A percentile compares a stretch with the other conserved stretches of the same genome.
phyloP scores from a whole-genome alignment of 164 flowering plant species.

The Sedum album region DNA sequence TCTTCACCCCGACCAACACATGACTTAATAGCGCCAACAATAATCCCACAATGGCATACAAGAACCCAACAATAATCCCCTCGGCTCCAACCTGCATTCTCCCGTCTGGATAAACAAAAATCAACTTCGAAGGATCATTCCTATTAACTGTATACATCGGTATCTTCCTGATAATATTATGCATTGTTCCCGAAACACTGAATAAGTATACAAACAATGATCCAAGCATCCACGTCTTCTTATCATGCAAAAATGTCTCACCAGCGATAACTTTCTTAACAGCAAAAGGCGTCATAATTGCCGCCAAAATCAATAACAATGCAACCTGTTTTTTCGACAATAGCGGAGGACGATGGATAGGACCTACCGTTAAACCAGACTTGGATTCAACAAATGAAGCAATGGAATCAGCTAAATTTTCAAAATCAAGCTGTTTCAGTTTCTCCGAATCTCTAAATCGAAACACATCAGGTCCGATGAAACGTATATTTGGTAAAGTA shows the following conservation, averaged over 20 bases:
- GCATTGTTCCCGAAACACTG: constrained; percentile 93
- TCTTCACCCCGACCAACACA: constrained; percentile 49
- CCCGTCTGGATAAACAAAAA: constrained; percentile 82
- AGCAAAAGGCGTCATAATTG: constrained; percentile 42
- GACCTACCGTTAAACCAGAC: constrained; percentile 50
- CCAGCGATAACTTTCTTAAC: constrained; percentile 50
- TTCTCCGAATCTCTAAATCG: constrained; percentile 36
- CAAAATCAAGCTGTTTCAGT: constrained; percentile 61
- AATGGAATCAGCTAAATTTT: constrained; percentile 70
- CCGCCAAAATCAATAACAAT: constrained; percentile 14
- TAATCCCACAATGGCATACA: constrained; percentile 65
- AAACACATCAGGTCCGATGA: constrained; percentile 28
- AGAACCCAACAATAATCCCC: constrained; percentile 58
- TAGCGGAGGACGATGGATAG: constrained; percentile 55
- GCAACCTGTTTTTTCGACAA: constrained; percentile 47
- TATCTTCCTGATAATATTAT: constrained; percentile 81
- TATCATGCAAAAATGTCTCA: constrained; percentile 55
- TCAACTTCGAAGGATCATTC: constrained; percentile 55
- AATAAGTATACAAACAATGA: constrained; percentile 80
- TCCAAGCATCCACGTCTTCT: constrained; percentile 48
- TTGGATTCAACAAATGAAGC: constrained; percentile 52
- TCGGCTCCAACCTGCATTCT: constrained; percentile 87
- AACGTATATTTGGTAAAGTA: constrained; percentile 70
- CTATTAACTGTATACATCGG: constrained; percentile 76
- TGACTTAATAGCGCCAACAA: constrained; percentile 61